Evolutionary conservation across 495 filamentous ascomycete species (phyloP).

Genomic region (Trypethelium eluteriae): DNA sequence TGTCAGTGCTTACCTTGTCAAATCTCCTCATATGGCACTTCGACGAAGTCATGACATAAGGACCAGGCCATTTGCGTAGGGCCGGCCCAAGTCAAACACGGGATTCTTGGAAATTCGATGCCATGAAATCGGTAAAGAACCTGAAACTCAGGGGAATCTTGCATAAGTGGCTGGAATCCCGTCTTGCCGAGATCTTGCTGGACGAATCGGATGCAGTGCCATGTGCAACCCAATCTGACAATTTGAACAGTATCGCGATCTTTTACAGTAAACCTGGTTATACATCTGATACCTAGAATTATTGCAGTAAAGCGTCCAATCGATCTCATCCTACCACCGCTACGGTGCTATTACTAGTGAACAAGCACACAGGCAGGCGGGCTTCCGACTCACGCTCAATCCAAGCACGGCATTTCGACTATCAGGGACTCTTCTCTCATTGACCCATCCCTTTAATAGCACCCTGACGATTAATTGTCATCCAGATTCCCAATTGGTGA

Average conservation of each 20-base stretch:
- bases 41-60: neutral
- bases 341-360: too few species aligned
- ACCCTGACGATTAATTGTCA: too few species aligned
- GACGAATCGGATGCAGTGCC: constrained; percentile 3
- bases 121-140: neutral
- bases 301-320: too few species aligned
- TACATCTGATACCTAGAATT: neutral
- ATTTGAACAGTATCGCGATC: too few species aligned
- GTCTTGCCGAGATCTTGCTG: neutral
- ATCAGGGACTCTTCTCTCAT: neutral
- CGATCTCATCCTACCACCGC: too few species aligned
- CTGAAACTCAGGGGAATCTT: constrained; percentile 7
- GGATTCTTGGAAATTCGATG: constrained; percentile 9
- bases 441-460: too few species aligned
- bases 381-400: neutral
- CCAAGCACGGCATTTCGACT: neutral
- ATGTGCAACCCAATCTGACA: neutral
- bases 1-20: neutral
- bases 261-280: neutral
- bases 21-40: neutral
- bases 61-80: neutral
- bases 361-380: too few species aligned
- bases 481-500: too few species aligned
- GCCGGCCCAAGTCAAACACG: neutral
- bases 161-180: constrained; percentile 3